These are phyloP conservation scores for Phytophthora palmivora DNA, from an alignment of 352 stramenopile species.

Conservation along the genomic window DNA sequence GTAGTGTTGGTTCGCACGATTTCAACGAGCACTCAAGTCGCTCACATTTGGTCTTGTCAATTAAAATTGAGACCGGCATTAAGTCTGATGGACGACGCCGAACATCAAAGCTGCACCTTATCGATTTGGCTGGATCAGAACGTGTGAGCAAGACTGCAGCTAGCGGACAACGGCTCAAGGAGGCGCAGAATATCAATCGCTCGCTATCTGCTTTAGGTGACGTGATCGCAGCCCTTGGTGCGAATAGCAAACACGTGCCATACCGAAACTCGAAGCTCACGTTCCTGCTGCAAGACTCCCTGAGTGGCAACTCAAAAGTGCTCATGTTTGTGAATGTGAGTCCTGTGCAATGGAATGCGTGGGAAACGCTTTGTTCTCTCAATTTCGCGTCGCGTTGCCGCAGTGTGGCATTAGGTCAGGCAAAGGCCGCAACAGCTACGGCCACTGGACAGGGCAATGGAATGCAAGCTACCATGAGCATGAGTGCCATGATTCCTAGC, in stretches of 20 bases:
- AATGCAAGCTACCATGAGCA: slow-evolving; percentile 43
- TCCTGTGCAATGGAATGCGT: slow-evolving; percentile 87
- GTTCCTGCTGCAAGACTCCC: slow-evolving; percentile 86
- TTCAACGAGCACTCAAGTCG: slow-evolving; percentile 94
- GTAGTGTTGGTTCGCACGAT: slow-evolving; percentile 89
- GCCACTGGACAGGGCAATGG: slow-evolving; percentile 26
- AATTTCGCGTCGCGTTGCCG: slow-evolving; percentile 92
- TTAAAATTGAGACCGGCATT: slow-evolving; percentile 68
- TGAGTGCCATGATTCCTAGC: slow-evolving; percentile 41
- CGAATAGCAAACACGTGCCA: slow-evolving; percentile 92
- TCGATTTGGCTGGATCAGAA: slow-evolving; percentile 91
- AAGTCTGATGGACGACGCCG: slow-evolving; percentile 54
- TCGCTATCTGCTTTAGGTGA: slow-evolving; percentile 94
- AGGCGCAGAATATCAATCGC: slow-evolving; percentile 97
- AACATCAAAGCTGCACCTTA: slow-evolving; percentile 85
- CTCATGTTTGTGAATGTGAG: slow-evolving; percentile 91
- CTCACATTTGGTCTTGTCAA: slow-evolving; percentile 93
- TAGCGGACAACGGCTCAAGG: slow-evolving; percentile 93
- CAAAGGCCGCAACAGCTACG: slow-evolving; percentile 54
- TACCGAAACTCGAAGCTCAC: slow-evolving; percentile 97
- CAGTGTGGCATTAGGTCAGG: slow-evolving; percentile 87
- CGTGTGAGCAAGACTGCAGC: slow-evolving; percentile 91
- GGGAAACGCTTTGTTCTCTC: slow-evolving; percentile 91
- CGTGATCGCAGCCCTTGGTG: slow-evolving; percentile 93
- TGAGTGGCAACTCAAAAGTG: slow-evolving; percentile 85